Conservation (phyloP, 768 basidiomycete species). For the Kondoa subrosea region DNA sequence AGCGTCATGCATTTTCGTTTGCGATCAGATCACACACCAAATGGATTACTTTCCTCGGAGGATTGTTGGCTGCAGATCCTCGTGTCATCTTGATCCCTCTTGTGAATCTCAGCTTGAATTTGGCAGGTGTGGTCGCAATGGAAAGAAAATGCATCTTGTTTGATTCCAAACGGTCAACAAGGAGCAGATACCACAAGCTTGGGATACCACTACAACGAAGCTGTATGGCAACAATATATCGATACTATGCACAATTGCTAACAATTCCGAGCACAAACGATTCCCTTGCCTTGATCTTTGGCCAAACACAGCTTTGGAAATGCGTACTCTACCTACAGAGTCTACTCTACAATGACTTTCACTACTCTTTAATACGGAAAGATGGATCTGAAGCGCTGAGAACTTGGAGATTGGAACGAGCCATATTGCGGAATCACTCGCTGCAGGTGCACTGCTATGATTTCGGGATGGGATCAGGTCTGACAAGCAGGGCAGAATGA, state of each 20-base stretch:
- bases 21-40: neutral
- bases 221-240: neutral
- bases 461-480: too few species aligned
- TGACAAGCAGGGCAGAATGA: too few species aligned
- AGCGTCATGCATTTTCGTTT: neutral
- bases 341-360: neutral
- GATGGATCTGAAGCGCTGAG: too few species aligned
- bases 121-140: neutral
- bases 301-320: neutral
- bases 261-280: neutral
- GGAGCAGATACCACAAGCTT: too few species aligned
- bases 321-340: neutral
- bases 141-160: too few species aligned
- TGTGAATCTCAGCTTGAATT: neutral
- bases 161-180: neutral
- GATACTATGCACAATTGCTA: neutral
- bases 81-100: too few species aligned
- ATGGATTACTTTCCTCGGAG: neutral
- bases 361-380: neutral
- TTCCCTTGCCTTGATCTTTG: neutral
- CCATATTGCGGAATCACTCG: too few species aligned
- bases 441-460: too few species aligned
- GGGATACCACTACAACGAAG: neutral
- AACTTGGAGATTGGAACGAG: too few species aligned
- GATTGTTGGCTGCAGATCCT: neutral